phyloP scores from a whole-genome alignment of 371 early-diverging fungal species.

The Synchytrium microbalum region DNA sequence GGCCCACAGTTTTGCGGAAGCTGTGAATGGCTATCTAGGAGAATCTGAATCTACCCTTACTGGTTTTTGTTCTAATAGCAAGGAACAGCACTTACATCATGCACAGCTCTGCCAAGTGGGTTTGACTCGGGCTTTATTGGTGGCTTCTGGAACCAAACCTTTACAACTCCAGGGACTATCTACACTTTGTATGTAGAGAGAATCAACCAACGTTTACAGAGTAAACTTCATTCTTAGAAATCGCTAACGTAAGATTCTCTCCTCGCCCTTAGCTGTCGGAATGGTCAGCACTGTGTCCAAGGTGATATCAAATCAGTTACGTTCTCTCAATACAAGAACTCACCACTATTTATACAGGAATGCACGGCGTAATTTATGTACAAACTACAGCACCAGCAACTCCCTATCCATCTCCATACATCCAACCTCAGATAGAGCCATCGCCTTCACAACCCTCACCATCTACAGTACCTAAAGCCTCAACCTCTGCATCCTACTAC shows the following conservation, averaged over 20 bases:
- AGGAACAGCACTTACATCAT: neutral
- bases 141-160: neutral
- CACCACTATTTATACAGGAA: neutral
- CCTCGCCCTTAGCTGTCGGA: neutral
- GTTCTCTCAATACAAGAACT: too few species aligned
- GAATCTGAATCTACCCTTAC: too few species aligned
- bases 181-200: neutral
- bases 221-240: neutral
- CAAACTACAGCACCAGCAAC: neutral
- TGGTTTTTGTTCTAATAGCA: too few species aligned
- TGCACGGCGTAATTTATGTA: constrained; percentile 1
- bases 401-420: constrained; percentile 6
- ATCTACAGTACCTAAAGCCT: neutral
- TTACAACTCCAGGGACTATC: neutral
- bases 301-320: too few species aligned
- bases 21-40: too few species aligned
- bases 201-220: neutral
- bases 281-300: neutral
- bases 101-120: neutral
- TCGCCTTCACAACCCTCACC: neutral
- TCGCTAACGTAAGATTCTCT: neutral
- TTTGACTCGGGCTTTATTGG: neutral
- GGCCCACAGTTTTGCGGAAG: too few species aligned
- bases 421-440: constrained; percentile 6
- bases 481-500: too few species aligned